Base-by-base conservation (phyloP, 2,329 filamentous ascomycete genomes). In the Paecilomyces fulvus region DNA sequence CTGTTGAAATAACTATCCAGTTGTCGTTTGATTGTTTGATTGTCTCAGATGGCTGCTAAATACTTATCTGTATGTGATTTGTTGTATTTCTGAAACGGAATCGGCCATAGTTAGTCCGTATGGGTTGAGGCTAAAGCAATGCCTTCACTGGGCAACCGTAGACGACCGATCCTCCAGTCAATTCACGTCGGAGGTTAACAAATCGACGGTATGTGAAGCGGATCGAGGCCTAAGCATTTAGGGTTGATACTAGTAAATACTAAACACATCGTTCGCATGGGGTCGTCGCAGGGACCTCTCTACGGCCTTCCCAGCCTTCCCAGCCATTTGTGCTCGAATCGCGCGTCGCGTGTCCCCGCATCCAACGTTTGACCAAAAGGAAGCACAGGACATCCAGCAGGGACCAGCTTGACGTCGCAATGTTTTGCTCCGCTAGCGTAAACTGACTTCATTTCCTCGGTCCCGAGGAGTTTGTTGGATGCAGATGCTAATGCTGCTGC, bases 271-370 rank as follows among this genome's bases (percentile, higher is more conserved):
- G 37, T 43, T 43, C 37, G 37, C n/a, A 25, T 49, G 48, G 46
- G 46, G 46, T 12, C 48, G 59, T 56, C 43, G 59, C 56, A 55
- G 51, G 46, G 54, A 53, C 43, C 55, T 25, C 33, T 53, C 30
- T 56, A 17, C 54, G 21, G 46, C 31, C 21, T 46, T 52, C 14
- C 28, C 25, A 30, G 28, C 28, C 28, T 52, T 25, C 5, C 52
- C 33, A 54, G 52, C 52, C 37, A 54, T 49, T 54, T 17, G 33
- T 14, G 11, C 48, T 49, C 48, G 20, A 49, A 30, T 21, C 52
- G 31, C 52, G 52, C 21, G 51, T 53, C 59, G 59, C 61, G 60
- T 60, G 60, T 61, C 62, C 61, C 63, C 62, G 63, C 63, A 65
- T 64, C 63, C 60, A 58, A 54, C 37, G 11, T 54, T 56, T 53